These are phyloP conservation scores for Venturia oleaginea DNA, from an alignment of 2,329 filamentous ascomycete genomes.

Conservation along the genomic window DNA sequence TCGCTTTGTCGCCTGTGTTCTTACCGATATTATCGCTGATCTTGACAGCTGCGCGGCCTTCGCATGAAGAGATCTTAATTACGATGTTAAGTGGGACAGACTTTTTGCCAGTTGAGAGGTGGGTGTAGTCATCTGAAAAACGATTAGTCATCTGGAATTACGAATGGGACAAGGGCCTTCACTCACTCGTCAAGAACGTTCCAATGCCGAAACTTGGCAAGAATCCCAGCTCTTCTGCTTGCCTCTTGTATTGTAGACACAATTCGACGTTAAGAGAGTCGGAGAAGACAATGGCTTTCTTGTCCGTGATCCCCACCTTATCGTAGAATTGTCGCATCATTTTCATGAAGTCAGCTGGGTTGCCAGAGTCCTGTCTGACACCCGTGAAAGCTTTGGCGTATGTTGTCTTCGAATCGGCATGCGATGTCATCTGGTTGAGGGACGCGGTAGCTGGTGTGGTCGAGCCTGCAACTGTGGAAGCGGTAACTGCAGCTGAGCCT, in stretches of 20 bases:
- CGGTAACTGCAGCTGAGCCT: slow-evolving; percentile 22
- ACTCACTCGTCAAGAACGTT: slow-evolving; percentile 77
- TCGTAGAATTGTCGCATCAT: slow-evolving; percentile 77
- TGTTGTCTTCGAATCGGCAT: slow-evolving; percentile 31
- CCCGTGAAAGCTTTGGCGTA: slow-evolving; percentile 79
- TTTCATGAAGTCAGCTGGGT: slow-evolving; percentile 71
- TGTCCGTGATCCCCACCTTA: slow-evolving; percentile 60
- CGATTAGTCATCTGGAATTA: slow-evolving; percentile 14
- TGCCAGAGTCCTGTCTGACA: slow-evolving; percentile 83
- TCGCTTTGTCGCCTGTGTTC: slow-evolving; percentile 79
- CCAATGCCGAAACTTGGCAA: slow-evolving; percentile 86
- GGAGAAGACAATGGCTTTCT: slow-evolving; percentile 89
- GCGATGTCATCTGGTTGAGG: slow-evolving; percentile 27
- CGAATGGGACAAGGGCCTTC: neutral
- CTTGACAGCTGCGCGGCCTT: slow-evolving; percentile 76
- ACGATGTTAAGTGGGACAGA: slow-evolving; percentile 93
- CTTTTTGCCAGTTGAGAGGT: slow-evolving; percentile 64
- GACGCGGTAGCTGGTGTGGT: slow-evolving; percentile 34
- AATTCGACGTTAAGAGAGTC: slow-evolving; percentile 88
- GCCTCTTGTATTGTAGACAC: slow-evolving; percentile 80
- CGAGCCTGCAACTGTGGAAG: slow-evolving; percentile 20
- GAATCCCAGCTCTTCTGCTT: slow-evolving; percentile 73
- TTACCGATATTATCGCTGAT: slow-evolving; percentile 83
- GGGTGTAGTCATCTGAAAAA: slow-evolving; percentile 67
- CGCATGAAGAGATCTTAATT: slow-evolving; percentile 86